phyloP scores from a whole-genome alignment of 2,329 filamentous ascomycete genomes.

The Cercospora sp. region DNA sequence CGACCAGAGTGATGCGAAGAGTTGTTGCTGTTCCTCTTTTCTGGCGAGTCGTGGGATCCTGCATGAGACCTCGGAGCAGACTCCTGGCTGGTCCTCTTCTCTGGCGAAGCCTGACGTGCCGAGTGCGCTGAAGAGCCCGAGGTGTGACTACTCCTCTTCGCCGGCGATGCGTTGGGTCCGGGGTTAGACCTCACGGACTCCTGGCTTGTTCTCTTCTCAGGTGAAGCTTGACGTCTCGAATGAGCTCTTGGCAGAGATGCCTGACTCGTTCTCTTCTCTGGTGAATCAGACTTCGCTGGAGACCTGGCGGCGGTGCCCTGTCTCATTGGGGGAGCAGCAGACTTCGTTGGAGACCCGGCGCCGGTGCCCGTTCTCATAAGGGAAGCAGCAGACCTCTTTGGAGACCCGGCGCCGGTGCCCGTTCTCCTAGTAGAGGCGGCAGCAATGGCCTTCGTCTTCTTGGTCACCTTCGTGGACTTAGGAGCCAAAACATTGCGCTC shows the following conservation, averaged over 20 bases:
- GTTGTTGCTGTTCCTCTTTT: neutral
- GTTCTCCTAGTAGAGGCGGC: neutral
- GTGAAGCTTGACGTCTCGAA: neutral
- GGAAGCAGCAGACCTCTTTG: neutral
- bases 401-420: too few relatives aligned
- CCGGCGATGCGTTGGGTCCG: neutral
- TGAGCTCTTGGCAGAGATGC: neutral
- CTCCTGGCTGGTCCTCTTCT: neutral
- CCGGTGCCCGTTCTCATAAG: neutral
- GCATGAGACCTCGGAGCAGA: neutral
- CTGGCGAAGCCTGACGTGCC: neutral
- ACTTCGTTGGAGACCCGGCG: too few relatives aligned
- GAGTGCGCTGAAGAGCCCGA: neutral
- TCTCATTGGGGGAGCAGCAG: too few relatives aligned
- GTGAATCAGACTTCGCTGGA: neutral
- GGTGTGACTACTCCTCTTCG: neutral
- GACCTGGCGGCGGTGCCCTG: neutral
- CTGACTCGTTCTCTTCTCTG: neutral
- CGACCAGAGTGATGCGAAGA: neutral
- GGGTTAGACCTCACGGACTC: neutral
- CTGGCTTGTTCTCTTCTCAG: neutral
- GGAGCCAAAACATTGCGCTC: neutral
- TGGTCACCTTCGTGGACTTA: neutral
- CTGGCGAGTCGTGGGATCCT: neutral
- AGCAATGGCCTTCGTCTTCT: slow-evolving; percentile 4